A percentile compares a stretch with the other conserved stretches of the same genome.
Conservation (phyloP, 192 early-diverging fungal genomes). For the Coemansia sp. region DNA sequence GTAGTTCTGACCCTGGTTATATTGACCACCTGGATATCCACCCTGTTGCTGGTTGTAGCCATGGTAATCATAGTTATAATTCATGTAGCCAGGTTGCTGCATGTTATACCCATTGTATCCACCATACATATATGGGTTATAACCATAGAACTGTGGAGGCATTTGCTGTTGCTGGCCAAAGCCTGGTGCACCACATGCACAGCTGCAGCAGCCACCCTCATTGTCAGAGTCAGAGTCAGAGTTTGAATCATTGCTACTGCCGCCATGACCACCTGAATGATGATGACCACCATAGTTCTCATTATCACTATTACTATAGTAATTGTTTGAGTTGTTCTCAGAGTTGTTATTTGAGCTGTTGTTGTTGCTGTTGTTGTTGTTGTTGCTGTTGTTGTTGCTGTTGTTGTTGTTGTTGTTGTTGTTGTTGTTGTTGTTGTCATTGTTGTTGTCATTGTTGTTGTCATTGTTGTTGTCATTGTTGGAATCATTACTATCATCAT, state of each 20-base stretch:
- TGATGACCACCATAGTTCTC: background rate
- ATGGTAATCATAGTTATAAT: background rate
- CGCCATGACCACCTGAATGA: background rate
- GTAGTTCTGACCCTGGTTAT: background rate
- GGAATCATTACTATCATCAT: background rate
- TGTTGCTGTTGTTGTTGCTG: background rate
- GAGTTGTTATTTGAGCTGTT: background rate
- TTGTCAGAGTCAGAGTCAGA: background rate
- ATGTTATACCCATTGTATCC: background rate
- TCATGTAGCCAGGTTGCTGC: background rate
- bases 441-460: background rate
- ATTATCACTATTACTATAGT: background rate
- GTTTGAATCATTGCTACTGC: background rate
- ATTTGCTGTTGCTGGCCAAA: slow-evolving; percentile 5
- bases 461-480: slow-evolving; percentile 2
- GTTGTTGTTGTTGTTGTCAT: background rate
- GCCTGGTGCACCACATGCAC: slow-evolving; percentile 7
- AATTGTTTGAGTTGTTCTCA: background rate
- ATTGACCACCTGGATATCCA: background rate
- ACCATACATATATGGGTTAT: slow-evolving; percentile 6
- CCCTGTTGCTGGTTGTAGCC: background rate
- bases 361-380: background rate
- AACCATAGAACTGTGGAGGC: background rate
- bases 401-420: background rate
- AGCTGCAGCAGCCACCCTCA: slow-evolving; percentile 6